These are phyloP conservation scores for Trichoderma semiorbis DNA, from an alignment of 2,329 filamentous ascomycete genomes.

Conservation along the genomic window DNA sequence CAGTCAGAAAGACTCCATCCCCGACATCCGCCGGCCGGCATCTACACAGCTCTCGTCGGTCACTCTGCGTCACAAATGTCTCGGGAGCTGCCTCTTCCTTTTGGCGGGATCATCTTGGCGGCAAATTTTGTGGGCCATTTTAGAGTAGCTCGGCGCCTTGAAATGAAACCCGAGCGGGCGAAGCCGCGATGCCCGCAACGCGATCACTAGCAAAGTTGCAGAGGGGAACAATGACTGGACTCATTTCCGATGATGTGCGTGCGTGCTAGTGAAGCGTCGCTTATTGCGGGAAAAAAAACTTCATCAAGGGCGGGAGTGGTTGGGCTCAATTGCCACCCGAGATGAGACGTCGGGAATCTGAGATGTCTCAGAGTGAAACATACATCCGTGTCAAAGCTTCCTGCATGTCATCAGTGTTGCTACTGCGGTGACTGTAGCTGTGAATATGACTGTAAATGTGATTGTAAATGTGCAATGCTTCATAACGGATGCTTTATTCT, in stretches of 20 bases:
- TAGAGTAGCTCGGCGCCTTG: not conserved
- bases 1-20: not conserved
- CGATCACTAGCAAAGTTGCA: not conserved
- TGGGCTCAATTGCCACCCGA: not conserved
- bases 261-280: not conserved
- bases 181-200: not conserved
- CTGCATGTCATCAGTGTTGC: not conserved
- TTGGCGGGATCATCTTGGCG: not conserved
- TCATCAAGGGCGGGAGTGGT: not conserved
- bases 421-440: not conserved
- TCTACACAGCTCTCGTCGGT: not conserved
- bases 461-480: not conserved
- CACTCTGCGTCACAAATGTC: not conserved
- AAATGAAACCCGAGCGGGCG: constrained; percentile 6
- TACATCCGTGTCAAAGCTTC: not conserved
- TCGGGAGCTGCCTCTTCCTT: not conserved
- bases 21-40: not conserved
- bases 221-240: not conserved
- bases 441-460: not conserved
- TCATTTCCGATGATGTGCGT: not conserved
- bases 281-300: not conserved
- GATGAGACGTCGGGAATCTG: not conserved
- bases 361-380: not conserved
- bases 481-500: not conserved
- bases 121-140: not conserved